A percentile compares a stretch with the other conserved stretches of the same genome.
phyloP scores from a whole-genome alignment of 768 basidiomycete species.

The Dentipellis sp. region DNA sequence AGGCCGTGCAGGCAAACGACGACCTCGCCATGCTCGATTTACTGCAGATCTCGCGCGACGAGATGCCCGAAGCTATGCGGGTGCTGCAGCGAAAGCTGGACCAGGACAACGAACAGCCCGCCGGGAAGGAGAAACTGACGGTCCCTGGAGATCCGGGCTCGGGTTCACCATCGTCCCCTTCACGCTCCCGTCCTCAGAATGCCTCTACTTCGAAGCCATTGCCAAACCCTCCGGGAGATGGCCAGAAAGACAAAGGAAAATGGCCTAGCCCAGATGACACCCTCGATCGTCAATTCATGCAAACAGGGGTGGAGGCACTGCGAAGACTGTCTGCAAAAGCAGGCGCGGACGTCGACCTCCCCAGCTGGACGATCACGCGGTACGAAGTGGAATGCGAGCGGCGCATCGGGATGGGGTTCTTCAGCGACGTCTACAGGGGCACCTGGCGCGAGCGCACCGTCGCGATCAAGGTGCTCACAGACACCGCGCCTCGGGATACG shows the following conservation, averaged over 20 bases:
- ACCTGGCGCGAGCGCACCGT: conserved; percentile 58
- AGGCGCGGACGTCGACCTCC: conserved; percentile 26
- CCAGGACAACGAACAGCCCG: conserved; percentile 27
- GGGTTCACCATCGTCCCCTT: too few species aligned
- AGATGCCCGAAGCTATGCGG: conserved; percentile 77
- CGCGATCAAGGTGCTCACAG: conserved; percentile 64
- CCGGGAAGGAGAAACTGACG: conserved; percentile 10
- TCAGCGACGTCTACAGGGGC: conserved; percentile 73
- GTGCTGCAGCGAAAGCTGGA: conserved; percentile 64
- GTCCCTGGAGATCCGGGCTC: too few species aligned
- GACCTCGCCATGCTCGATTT: conserved; percentile 60
- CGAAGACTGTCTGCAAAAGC: conserved; percentile 43
- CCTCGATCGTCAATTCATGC: conserved; percentile 63
- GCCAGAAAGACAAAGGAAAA: background rate
- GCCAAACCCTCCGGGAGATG: background rate
- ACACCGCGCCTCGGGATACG: conserved; percentile 46
- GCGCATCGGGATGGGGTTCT: conserved; percentile 67
- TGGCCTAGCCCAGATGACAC: conserved; percentile 30
- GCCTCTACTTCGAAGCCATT: background rate
- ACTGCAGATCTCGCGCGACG: conserved; percentile 51
- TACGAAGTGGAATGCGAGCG: conserved; percentile 68
- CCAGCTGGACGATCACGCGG: conserved; percentile 73
- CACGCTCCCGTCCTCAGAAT: too few species aligned
- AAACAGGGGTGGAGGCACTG: conserved; percentile 63
- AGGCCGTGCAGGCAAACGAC: conserved; percentile 44